These are phyloP conservation scores for Boletus albobrunnescens DNA, from an alignment of 1,284 basidiomycete species.

Conservation along the genomic window DNA sequence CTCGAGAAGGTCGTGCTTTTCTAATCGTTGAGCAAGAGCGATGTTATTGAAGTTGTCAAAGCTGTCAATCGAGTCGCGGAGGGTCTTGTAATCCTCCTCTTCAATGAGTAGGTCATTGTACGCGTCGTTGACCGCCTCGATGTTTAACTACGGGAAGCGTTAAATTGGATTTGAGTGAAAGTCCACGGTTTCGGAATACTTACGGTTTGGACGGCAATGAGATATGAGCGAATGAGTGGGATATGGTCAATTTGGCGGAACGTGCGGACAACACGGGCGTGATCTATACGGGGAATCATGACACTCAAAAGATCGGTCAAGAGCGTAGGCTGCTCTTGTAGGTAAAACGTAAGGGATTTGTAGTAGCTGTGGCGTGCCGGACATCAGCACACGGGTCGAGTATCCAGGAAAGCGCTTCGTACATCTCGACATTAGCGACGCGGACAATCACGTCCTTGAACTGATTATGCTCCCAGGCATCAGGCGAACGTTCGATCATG, in stretches of 20 bases:
- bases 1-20: constrained; percentile 90
- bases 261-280: constrained; percentile 91
- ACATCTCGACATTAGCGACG: constrained; percentile 98
- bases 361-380: constrained; percentile 60
- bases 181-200: constrained; percentile 26
- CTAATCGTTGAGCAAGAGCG: constrained; percentile 79
- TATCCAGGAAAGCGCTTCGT: constrained; percentile 21
- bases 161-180: background rate
- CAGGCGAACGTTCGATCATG: constrained; percentile 96
- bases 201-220: constrained; percentile 93
- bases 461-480: constrained; percentile 99
- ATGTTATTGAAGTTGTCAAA: constrained; percentile 98
- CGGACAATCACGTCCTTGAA: constrained; percentile 96
- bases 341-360: constrained; percentile 84
- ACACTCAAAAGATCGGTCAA: constrained; percentile 92
- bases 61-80: constrained; percentile 93
- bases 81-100: constrained; percentile 97
- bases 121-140: constrained; percentile 96
- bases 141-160: constrained; percentile 64
- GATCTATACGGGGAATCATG: constrained; percentile 90
- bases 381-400: background rate
- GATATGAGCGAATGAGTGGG: constrained; percentile 91
- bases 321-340: constrained; percentile 90
- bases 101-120: constrained; percentile 97
- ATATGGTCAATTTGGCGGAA: constrained; percentile 95